phyloP scores from a whole-genome alignment of 306 rosid genomes.

The Senna siamea region DNA sequence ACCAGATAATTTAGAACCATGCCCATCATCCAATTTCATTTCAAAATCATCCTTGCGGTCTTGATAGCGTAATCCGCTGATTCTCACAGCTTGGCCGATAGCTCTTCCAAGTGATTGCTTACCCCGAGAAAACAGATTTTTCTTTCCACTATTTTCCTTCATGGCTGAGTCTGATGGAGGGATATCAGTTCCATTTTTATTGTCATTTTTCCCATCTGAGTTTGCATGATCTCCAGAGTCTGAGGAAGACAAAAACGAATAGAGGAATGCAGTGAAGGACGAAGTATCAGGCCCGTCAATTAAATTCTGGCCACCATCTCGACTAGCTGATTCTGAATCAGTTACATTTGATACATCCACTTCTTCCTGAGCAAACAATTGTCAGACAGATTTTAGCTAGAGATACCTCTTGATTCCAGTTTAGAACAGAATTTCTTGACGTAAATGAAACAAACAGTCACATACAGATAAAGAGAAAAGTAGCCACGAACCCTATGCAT shows the following conservation, averaged over 20 bases:
- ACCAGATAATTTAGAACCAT: slow-evolving; percentile 44
- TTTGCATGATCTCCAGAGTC: slow-evolving; percentile 49
- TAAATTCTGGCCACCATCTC: slow-evolving; percentile 47
- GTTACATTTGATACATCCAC: slow-evolving; percentile 46
- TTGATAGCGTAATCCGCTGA: slow-evolving; percentile 59
- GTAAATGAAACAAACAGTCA: not conserved
- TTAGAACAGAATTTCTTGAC: not conserved
- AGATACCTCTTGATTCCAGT: slow-evolving; percentile 1
- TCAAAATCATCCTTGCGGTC: slow-evolving; percentile 52
- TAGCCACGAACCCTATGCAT: not conserved
- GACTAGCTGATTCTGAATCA: slow-evolving; percentile 48
- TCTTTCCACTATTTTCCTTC: slow-evolving; percentile 66
- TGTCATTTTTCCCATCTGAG: slow-evolving; percentile 46
- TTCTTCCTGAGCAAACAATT: slow-evolving; percentile 55
- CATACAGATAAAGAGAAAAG: not conserved
- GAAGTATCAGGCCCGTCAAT: slow-evolving; percentile 95
- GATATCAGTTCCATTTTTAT: slow-evolving; percentile 37
- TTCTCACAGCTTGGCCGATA: slow-evolving; percentile 59
- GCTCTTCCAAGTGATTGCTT: slow-evolving; percentile 72
- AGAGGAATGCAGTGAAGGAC: slow-evolving; percentile 82
- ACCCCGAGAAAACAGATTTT: slow-evolving; percentile 70
- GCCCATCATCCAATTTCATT: slow-evolving; percentile 44
- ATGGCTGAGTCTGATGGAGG: slow-evolving; percentile 41
- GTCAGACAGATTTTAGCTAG: not conserved
- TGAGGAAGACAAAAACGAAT: slow-evolving; percentile 70